Evolutionary conservation across 179 eudicot genomes (phyloP).

Genomic region (Silene coronaria): DNA sequence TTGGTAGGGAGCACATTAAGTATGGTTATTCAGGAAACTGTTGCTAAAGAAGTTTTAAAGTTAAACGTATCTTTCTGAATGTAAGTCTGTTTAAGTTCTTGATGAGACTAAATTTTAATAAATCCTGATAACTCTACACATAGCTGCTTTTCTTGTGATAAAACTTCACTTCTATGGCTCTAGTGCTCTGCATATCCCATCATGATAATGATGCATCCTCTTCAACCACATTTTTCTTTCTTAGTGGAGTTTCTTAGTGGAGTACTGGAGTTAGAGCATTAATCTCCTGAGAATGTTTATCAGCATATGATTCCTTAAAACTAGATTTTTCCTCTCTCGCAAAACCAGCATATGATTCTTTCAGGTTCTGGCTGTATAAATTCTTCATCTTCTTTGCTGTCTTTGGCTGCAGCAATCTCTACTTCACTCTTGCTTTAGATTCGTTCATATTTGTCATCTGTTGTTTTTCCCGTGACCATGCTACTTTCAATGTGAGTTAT

Average conservation of each 20-base stretch:
- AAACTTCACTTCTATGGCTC: background rate
- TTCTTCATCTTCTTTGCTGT: background rate
- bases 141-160: background rate
- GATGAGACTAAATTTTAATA: background rate
- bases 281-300: background rate
- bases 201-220: background rate
- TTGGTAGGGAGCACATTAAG: background rate
- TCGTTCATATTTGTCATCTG: background rate
- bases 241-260: no score
- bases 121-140: background rate
- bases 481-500: constrained; percentile 13
- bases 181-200: background rate
- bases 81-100: background rate
- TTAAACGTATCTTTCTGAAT: background rate
- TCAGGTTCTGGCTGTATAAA: background rate
- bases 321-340: background rate
- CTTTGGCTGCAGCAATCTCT: background rate
- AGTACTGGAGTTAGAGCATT: constrained; percentile 11
- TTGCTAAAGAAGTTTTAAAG: background rate
- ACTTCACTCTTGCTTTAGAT: background rate
- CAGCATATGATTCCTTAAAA: constrained; percentile 6
- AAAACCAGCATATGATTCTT: constrained; percentile 11
- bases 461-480: constrained; percentile 4
- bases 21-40: background rate
- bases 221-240: background rate